Base-by-base conservation (phyloP, 139 green algal species). In the Chlamydomonas incerta region DNA sequence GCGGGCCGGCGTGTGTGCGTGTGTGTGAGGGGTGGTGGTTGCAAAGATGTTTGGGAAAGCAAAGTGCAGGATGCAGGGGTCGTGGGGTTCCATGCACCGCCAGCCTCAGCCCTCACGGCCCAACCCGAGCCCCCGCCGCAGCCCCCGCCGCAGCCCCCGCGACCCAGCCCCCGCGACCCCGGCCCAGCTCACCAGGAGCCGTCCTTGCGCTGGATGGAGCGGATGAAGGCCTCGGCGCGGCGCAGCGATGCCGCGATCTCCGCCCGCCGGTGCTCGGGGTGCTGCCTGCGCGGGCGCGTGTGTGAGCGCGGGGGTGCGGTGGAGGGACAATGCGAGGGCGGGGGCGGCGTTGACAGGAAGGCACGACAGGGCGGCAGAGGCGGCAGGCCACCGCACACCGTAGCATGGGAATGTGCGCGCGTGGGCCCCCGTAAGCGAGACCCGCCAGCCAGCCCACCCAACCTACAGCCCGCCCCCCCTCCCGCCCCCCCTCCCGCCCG, bases 181-280 rank as follows among this genome's bases (percentile, higher is more conserved):
- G 26, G 0, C 1, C 11, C 74, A 55, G n/a, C 21, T 23, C 83
- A 93, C 93, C 97, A 99, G 23, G 92, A 97, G 47, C 97, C 97
- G 86, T 99, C 97, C 1, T 89, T n/a, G 2, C 93, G 88, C 92
- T 99, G 97, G 20, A 96, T 94, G 77, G 66, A 86, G 52, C 89
- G 70, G 31, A 98, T 90, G 82, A 95, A 98, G 8, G 82, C 60
- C 77, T 92, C 81, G 2, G 93, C 95, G 33, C 84, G 77, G 65
- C 21, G 0, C 72, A 88, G 60, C 15, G 83, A n/a, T 0, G 21
- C 26, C 50, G 47, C 15, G 47, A 88, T 83, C 46, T 88, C 83
- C 6, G 21, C 15, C 10, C 65, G 23, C 13, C 92, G 80, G 80
- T 94, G 90, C 21, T 87, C 34, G 0, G 94, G 93, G 80, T 95